Conservation (phyloP, 495 filamentous ascomycete species). For the Lasiosphaeria hispida region DNA sequence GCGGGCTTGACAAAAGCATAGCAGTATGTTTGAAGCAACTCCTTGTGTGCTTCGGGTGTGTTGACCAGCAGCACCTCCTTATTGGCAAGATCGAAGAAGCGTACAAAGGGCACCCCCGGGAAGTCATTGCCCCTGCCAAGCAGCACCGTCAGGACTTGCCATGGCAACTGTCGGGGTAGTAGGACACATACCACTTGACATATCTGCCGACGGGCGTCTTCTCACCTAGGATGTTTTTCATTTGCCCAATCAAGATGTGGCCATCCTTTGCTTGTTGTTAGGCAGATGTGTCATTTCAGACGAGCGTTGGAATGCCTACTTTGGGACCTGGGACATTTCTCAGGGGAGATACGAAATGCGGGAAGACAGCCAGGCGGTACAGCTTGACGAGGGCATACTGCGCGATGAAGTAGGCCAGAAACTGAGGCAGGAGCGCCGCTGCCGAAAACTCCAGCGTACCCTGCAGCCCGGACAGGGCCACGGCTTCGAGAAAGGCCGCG, state of each 20-base stretch:
- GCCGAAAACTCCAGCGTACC: background rate
- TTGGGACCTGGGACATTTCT: slow-evolving; percentile 23
- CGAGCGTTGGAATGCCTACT: background rate
- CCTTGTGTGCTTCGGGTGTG: slow-evolving; percentile 27
- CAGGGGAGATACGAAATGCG: slow-evolving; percentile 22
- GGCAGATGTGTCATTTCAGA: background rate
- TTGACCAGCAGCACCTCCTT: slow-evolving; percentile 27
- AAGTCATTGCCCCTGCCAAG: slow-evolving; percentile 13
- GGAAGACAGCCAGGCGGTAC: slow-evolving; percentile 27
- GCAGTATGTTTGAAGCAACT: slow-evolving; percentile 28
- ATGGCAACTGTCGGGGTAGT: too few relatives aligned
- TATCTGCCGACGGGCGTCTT: slow-evolving; percentile 21
- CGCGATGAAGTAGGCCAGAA: slow-evolving; percentile 12
- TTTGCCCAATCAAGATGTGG: slow-evolving; percentile 20
- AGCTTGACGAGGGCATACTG: slow-evolving; percentile 22
- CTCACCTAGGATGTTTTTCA: slow-evolving; percentile 14
- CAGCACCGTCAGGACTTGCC: background rate
- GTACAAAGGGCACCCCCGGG: slow-evolving; percentile 26
- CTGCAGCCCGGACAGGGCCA: slow-evolving; percentile 1
- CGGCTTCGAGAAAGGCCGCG: background rate
- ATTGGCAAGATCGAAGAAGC: slow-evolving; percentile 28
- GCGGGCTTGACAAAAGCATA: slow-evolving; percentile 30
- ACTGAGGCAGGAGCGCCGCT: background rate
- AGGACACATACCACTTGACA: slow-evolving; percentile 15
- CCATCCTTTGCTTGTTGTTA: slow-evolving; percentile 13